These are phyloP conservation scores for Fusarium dimerum DNA, from an alignment of 2,329 filamentous ascomycete genomes.

Conservation along the genomic window DNA sequence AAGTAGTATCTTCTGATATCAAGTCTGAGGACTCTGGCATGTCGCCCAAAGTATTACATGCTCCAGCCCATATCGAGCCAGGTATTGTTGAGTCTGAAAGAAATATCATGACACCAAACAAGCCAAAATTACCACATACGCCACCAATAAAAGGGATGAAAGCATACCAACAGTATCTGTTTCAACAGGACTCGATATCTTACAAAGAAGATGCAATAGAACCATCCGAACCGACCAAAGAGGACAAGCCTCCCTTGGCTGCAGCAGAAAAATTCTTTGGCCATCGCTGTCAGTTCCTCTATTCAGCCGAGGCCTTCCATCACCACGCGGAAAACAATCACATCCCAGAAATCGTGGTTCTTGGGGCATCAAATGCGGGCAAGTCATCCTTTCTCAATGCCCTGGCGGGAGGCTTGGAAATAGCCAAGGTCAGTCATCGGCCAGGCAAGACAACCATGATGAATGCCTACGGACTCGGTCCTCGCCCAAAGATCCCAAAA, in stretches of 20 bases:
- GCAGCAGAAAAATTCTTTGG: conserved; percentile 36
- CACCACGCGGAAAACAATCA: conserved; percentile 52
- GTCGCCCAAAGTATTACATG: not conserved
- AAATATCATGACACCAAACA: not conserved
- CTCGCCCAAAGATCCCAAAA: conserved; percentile 33
- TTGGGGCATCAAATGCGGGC: conserved; percentile 86
- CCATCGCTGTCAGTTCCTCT: conserved; percentile 43
- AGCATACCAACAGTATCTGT: conserved; percentile 18
- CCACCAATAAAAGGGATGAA: conserved; percentile 19
- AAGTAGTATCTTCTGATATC: not conserved
- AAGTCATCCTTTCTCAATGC: conserved; percentile 89
- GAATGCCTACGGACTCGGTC: conserved; percentile 58
- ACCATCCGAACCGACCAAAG: conserved; percentile 16
- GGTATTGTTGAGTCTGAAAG: not conserved
- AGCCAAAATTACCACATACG: conserved; percentile 5
- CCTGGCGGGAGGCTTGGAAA: conserved; percentile 55
- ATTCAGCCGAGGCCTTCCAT: conserved; percentile 50
- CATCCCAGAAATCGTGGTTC: conserved; percentile 68
- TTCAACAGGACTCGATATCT: conserved; percentile 24
- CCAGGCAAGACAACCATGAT: conserved; percentile 57
- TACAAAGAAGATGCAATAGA: conserved; percentile 12
- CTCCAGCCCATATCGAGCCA: not conserved
- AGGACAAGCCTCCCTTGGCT: conserved; percentile 27
- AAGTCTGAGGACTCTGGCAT: not conserved
- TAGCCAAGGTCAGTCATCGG: conserved; percentile 51